phyloP scores from a whole-genome alignment of 495 filamentous ascomycete genomes.

The Tuber magnatum region DNA sequence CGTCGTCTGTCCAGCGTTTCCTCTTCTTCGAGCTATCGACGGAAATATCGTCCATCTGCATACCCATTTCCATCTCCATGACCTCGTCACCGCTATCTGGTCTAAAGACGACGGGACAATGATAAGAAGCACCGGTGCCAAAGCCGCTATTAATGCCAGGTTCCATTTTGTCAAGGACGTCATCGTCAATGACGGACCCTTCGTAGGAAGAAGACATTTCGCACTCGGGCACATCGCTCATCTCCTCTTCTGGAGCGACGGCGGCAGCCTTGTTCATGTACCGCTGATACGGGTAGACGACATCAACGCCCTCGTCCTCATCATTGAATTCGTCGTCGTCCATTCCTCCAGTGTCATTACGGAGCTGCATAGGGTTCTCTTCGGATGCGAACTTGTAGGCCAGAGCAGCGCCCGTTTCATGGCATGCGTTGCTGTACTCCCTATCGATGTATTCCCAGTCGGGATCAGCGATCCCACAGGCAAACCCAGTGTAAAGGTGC shows the following conservation, averaged over 20 bases:
- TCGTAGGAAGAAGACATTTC: slow-evolving; percentile 28
- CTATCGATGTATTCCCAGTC: slow-evolving; percentile 33
- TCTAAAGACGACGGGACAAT: slow-evolving; percentile 21
- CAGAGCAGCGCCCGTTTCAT: slow-evolving; percentile 19
- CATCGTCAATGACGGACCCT: slow-evolving; percentile 30
- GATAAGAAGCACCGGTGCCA: not conserved
- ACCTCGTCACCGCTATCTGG: slow-evolving; percentile 29
- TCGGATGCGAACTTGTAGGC: slow-evolving; percentile 32
- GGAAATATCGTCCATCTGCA: slow-evolving; percentile 26
- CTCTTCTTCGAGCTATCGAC: slow-evolving; percentile 29
- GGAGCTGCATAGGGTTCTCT: slow-evolving; percentile 32
- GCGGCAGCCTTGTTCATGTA: slow-evolving; percentile 19
- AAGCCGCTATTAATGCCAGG: slow-evolving; percentile 20
- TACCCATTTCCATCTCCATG: slow-evolving; percentile 35
- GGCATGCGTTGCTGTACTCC: slow-evolving; percentile 23
- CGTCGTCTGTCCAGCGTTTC: slow-evolving; percentile 32
- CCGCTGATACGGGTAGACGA: slow-evolving; percentile 25
- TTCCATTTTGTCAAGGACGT: slow-evolving; percentile 30
- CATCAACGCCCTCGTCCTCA: slow-evolving; percentile 24
- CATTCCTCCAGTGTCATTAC: slow-evolving; percentile 35
- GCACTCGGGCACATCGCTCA: slow-evolving; percentile 33
- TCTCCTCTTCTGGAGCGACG: slow-evolving; percentile 18
- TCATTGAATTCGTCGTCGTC: slow-evolving; percentile 32
- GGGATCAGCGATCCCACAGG: slow-evolving; percentile 30
- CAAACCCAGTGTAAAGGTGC: slow-evolving; percentile 27